phyloP scores from a whole-genome alignment of 495 filamentous ascomycete species.

The Clohesyomyces aquaticus region DNA sequence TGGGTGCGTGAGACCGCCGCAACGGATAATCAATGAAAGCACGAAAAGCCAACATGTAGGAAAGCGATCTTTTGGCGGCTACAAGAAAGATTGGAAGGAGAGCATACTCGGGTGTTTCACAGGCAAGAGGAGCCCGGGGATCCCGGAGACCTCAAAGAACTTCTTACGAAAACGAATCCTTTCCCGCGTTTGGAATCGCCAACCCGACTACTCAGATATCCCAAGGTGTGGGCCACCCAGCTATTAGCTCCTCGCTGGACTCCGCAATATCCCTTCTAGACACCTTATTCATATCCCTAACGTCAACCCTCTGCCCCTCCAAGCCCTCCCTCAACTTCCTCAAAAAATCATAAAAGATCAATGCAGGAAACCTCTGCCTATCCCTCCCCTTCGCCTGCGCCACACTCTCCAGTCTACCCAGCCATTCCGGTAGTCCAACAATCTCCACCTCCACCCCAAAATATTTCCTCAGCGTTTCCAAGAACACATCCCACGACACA shows the following conservation, averaged over 20 bases:
- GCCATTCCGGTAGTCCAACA: slow-evolving; percentile 11
- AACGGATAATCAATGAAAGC: too few species aligned
- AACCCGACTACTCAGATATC: too few species aligned
- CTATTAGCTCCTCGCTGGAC: background rate
- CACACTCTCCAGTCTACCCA: background rate
- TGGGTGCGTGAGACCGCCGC: too few species aligned
- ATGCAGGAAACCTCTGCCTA: background rate
- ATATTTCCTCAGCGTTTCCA: background rate
- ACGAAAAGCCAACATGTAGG: too few species aligned
- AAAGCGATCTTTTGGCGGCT: too few species aligned
- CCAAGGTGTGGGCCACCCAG: too few species aligned
- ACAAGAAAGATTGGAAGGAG: too few species aligned
- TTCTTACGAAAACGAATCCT: too few species aligned
- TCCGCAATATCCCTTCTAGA: background rate
- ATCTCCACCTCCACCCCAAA: background rate
- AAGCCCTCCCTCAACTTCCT: background rate
- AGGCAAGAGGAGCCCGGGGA: too few species aligned
- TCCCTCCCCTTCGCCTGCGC: background rate
- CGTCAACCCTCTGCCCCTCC: background rate
- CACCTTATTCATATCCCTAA: background rate
- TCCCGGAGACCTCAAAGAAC: too few species aligned
- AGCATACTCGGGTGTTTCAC: too few species aligned
- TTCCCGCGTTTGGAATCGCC: too few species aligned
- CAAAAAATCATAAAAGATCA: background rate
- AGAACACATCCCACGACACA: background rate